These are phyloP conservation scores for Parietichytrium sp. DNA, from an alignment of 108 stramenopile species.

Conservation along the genomic window DNA sequence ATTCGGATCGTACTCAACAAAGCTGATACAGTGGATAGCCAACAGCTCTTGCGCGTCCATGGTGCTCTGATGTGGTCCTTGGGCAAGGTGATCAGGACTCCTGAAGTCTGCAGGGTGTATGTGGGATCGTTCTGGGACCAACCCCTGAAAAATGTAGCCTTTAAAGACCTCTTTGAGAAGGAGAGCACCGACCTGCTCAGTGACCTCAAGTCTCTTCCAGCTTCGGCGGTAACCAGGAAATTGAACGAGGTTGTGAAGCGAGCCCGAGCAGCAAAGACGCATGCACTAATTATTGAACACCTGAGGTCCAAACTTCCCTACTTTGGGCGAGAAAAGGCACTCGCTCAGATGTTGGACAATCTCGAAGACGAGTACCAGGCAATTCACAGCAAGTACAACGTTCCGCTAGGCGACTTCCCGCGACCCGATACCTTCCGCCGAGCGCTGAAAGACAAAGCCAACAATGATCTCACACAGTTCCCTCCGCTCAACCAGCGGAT, in stretches of 20 bases:
- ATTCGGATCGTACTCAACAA: constrained; percentile 79
- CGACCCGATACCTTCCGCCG: constrained; percentile 49
- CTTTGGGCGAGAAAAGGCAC: constrained; percentile 54
- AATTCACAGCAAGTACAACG: constrained; percentile 60
- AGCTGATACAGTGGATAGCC: constrained; percentile 75
- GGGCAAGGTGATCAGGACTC: constrained; percentile 74
- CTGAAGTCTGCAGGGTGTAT: constrained; percentile 73
- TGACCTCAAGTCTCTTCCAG: constrained; percentile 65
- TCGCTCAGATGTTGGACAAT: constrained; percentile 48
- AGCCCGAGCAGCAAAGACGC: constrained; percentile 57
- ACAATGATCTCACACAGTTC: constrained; percentile 37
- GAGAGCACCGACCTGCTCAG: constrained; percentile 70
- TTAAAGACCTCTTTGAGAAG: constrained; percentile 68
- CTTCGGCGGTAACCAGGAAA: constrained; percentile 65
- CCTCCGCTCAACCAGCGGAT: constrained; percentile 35
- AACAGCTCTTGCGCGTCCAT: constrained; percentile 77
- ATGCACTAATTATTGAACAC: constrained; percentile 57
- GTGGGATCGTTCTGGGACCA: constrained; percentile 77
- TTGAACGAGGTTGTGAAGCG: constrained; percentile 81
- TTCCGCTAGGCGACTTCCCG: constrained; percentile 65
- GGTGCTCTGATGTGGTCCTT: constrained; percentile 68
- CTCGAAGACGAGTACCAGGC: constrained; percentile 54
- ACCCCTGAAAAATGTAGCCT: constrained; percentile 55
- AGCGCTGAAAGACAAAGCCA: constrained; percentile 30
- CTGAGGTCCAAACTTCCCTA: constrained; percentile 54